Conservation (phyloP, 2,329 filamentous ascomycete species). For the Aspergillus terreus region DNA sequence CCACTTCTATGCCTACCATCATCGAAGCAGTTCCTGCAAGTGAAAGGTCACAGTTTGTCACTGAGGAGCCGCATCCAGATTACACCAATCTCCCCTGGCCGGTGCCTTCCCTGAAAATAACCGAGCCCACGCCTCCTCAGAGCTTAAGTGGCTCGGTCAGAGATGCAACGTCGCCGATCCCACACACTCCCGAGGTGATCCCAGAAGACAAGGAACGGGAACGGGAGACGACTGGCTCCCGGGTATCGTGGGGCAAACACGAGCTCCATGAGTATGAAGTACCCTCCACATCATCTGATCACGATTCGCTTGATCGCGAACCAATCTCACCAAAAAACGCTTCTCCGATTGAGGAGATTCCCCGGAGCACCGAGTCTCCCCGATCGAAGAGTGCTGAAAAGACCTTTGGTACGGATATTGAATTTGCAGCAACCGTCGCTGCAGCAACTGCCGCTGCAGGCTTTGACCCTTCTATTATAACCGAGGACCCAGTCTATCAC, state of each 20-base stretch:
- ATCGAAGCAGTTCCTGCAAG: constrained; percentile 29
- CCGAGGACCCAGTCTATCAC: constrained; percentile 62
- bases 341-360: constrained; percentile 1
- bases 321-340: background rate
- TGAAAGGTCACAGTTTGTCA: constrained; percentile 10
- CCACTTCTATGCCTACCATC: constrained; percentile 24
- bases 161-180: constrained; percentile 26
- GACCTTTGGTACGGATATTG: constrained; percentile 56
- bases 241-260: constrained; percentile 64
- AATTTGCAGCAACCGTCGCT: constrained; percentile 66
- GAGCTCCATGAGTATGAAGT: constrained; percentile 62
- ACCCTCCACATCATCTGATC: constrained; percentile 51
- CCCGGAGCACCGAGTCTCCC: constrained; percentile 1
- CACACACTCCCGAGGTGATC: constrained; percentile 35
- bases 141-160: constrained; percentile 41
- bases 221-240: constrained; percentile 45
- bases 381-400: constrained; percentile 7
- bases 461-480: constrained; percentile 68
- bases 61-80: constrained; percentile 17
- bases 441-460: constrained; percentile 66
- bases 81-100: constrained; percentile 35
- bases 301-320: constrained; percentile 26
- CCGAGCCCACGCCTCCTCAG: constrained; percentile 55
- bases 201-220: constrained; percentile 45
- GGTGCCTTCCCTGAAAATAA: constrained; percentile 54